Evolutionary conservation across 2,329 filamentous ascomycete genomes (phyloP), one percentile per base, ranked within the genome.

Genomic region (Fusarium sp.): DNA sequence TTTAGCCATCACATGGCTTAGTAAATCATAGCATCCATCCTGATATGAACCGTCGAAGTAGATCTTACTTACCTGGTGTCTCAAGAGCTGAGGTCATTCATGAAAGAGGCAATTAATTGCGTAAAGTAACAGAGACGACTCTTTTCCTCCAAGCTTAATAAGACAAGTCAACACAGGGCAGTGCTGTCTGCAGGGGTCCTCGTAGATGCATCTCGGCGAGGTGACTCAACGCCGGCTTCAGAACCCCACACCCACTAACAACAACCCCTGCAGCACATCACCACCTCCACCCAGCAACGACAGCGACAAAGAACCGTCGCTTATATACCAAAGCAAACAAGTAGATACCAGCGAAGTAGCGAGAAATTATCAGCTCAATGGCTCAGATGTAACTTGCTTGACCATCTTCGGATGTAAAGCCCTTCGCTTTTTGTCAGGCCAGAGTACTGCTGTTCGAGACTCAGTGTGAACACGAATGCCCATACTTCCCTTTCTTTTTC

Each of bases 221-320:
- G 55, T 68, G 66, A 69, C 38, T 69, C 65, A 69, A 69, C 38
- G 28, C 42, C 24, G 42, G 14, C 30, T 5, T 30, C n/a, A 10
- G 11, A 14, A 28, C 63, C 56, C 56, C 65, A 68, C 65, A n/a
- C 22, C 22, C 14, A 20, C 65, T 41, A 45, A 45, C 44, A 63
- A 36, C 33, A 63, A 36, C 33, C 47, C 55, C 33, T 50, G 54
- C 22, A 33, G 36, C 42, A 45, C 24, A 54, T 35, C 39, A 18
- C 33, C 22, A 26, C n/a, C 35, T 13, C 39, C 13, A 28, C 8
- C 6, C 24, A 18, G 4, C 39, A 38, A 36, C 41, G 4, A 13
- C 16, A 51, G 18, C n/a, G 12, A 51, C 36, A 56, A 54, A 38
- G 10, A 35, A 20, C 22, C 18, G 26, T 14, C 51, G 2, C 16